Conservation (phyloP, 1,139 yeast species). For the Pneumocystis oryctolagi region DNA sequence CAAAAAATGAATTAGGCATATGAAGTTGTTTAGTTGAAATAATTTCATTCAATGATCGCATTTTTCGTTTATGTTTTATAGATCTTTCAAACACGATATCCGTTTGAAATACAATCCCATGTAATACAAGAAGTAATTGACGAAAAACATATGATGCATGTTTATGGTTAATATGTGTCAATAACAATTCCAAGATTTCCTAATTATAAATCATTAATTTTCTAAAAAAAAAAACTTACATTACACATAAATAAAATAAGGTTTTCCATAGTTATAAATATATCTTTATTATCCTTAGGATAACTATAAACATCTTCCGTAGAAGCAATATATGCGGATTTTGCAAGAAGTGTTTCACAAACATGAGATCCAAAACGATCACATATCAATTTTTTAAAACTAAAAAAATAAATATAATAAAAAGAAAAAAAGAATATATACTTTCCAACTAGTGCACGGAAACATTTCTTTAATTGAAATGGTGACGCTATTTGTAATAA, state of each 20-base stretch:
- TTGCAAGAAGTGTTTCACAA: slow-evolving; percentile 66
- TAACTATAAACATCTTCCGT: slow-evolving; percentile 20
- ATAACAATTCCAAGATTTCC: background rate
- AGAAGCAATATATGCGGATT: slow-evolving; percentile 59
- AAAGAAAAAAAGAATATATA: background rate
- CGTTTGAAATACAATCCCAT: slow-evolving; percentile 4
- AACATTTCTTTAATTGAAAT: slow-evolving; percentile 48
- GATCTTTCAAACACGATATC: background rate
- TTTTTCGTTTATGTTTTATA: background rate
- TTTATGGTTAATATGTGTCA: slow-evolving; percentile 5
- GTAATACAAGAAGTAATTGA: slow-evolving; percentile 4
- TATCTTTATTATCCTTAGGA: slow-evolving; percentile 24
- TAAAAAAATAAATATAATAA: slow-evolving; percentile 18
- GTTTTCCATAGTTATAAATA: slow-evolving; percentile 15
- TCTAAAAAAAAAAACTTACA: slow-evolving; percentile 2
- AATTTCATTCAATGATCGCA: background rate
- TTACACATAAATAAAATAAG: slow-evolving; percentile 12
- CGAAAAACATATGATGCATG: slow-evolving; percentile 9
- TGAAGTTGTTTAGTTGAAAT: background rate
- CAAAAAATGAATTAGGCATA: slow-evolving; percentile 1
- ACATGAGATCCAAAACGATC: slow-evolving; percentile 93
- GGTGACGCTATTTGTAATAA: slow-evolving; percentile 54
- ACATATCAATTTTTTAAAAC: slow-evolving; percentile 58
- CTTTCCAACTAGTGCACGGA: slow-evolving; percentile 45
- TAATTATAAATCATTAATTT: background rate